Conservation (phyloP, 140 eudicot species). For the Stevia rebaudiana region DNA sequence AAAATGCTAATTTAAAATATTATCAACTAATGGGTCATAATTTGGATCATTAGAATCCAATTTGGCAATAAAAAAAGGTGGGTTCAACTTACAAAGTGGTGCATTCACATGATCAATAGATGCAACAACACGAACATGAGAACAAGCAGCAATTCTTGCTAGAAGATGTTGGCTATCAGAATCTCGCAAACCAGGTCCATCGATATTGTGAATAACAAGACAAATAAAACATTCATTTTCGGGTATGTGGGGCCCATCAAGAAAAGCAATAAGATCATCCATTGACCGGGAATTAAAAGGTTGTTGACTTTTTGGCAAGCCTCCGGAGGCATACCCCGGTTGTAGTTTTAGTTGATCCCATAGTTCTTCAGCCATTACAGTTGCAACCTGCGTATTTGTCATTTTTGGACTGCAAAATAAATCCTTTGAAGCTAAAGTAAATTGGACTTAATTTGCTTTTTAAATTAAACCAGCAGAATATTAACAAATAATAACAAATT, state of each 20-base stretch:
- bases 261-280: conserved; percentile 76
- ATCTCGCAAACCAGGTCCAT: conserved; percentile 92
- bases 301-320: conserved; percentile 38
- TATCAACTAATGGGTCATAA: no score
- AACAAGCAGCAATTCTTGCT: conserved; percentile 84
- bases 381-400: conserved; percentile 47
- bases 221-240: conserved; percentile 52
- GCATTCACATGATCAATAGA: conserved; percentile 90
- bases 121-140: conserved; percentile 77
- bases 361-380: conserved; percentile 65
- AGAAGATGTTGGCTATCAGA: conserved; percentile 77
- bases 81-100: conserved; percentile 66
- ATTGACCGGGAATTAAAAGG: conserved; percentile 59
- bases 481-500: neutral
- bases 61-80: neutral
- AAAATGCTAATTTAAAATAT: no score
- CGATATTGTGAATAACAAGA: conserved; percentile 78
- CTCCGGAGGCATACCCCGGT: conserved; percentile 33
- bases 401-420: neutral
- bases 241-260: conserved; percentile 53
- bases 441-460: neutral
- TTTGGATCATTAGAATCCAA: no score
- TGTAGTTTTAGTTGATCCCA: conserved; percentile 71
- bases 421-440: no score
- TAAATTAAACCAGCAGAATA: neutral